Evolutionary conservation across 2,329 filamentous ascomycete genomes (phyloP), one percentile per base, ranked within the genome.

Genomic region (Phoma sp.): DNA sequence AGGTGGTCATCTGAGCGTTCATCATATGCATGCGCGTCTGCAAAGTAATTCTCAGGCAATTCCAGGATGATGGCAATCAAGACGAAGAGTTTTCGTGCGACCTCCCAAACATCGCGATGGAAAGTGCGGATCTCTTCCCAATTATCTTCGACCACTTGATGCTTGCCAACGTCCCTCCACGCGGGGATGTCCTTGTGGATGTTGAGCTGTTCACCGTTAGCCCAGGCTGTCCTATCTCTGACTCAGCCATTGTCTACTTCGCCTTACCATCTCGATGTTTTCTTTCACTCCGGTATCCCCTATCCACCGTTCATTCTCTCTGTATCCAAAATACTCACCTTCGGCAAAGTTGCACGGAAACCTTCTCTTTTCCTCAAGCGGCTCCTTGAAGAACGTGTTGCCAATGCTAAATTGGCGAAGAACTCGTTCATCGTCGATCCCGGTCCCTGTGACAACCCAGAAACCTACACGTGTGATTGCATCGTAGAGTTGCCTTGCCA

Each of bases 41-140:
- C 56, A n/a, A 64, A 50, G 12, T 51, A 55, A n/a, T 60, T 58
- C 14, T 64, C 60, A n/a, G 49, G 51, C 6, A 65, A 33, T 29
- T 64, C 58, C 20, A 65, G 47, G 42, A 65, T 54, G 42, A 51
- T 61, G 26, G 40, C 57, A 3, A 53, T 64, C 40, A 56, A 37
- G 0, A 86, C 79, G 7, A 87, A 71, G 60, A 60, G 72, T 77
- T 47, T 85, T 77, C 6, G 80, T 69, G 61, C 58, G 3, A 71
- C 64, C 42, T 71, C 66, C 49, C 56, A 65, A 4, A 72, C 47
- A 6, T 72, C 66, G 4, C 67, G 62, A 34, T 71, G 68, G 38
- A 50, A 61, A 32, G 26, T 32, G 28, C 52, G 62, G 33, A 53
- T 61, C 40, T 52, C 47, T 4, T 50, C 42, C 57, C 51, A 66